Evolutionary conservation across 2,329 filamentous ascomycete species (phyloP), one percentile per base, ranked within the genome.

Genomic region (Trichoderma sp.): DNA sequence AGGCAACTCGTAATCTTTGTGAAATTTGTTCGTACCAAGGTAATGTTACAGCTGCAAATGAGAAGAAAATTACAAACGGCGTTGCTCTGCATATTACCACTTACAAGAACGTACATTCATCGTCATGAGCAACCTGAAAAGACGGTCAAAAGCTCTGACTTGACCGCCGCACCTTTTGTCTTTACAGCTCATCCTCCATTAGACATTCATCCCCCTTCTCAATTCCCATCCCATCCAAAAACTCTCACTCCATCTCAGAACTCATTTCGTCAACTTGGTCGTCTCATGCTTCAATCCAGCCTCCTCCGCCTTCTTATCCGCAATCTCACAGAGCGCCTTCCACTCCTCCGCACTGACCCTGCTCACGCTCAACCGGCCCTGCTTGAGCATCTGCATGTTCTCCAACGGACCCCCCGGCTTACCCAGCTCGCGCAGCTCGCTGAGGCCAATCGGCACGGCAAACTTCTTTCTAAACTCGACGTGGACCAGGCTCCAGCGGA

Each of bases 381-480:
- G 91, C 81, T 92, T 96, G 77, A 98, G 87, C 85, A 97, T 89
- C 84, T 98, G 94, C 91, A 98, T 94, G 67, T 91, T 89, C 80
- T 91, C 90, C 56, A 97, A 85, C 7, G 90, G 87, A 9, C 89
- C 85, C 0, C 88, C 89, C 0, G 83, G 81, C 56, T 87, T 86
- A 6, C 90, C 90, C 80, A 93, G 87, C 45, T 89, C 88, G 72
- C 93, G 92, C 62, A 98, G 88, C 78, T 94, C 91, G 77, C 90
- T 89, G 69, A 98, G 88, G 6, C 89, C 89, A 75, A 98, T 89
- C 0, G 91, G 89, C 16, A 91, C 88, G 2, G 88, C 87, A 79
- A 98, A 95, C 84, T 98, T 98, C 82, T 91, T 92, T 75, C 93
- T 91, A 82, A 97, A 98, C 80, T 92, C 89, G 65, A 98, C 96